phyloP scores from a whole-genome alignment of 768 basidiomycete species.

The Suillus ampliporus region DNA sequence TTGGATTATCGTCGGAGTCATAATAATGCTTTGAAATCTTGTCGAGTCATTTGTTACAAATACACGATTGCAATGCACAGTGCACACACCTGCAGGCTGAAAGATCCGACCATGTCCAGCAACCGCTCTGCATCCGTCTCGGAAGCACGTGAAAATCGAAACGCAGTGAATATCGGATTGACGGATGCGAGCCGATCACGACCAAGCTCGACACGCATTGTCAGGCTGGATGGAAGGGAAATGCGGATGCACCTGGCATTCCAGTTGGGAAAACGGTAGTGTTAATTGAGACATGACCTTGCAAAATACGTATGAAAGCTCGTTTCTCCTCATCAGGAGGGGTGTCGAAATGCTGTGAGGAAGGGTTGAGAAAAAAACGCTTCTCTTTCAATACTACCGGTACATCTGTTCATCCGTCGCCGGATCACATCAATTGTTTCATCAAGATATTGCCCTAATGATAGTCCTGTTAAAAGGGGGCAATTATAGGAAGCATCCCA shows the following conservation, averaged over 20 bases:
- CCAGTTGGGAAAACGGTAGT: conserved; percentile 81
- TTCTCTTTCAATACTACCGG: not conserved
- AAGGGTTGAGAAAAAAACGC: conserved; percentile 4
- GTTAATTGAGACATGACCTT: conserved; percentile 92
- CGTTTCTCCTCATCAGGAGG: conserved; percentile 84
- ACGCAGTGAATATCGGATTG: too few species aligned
- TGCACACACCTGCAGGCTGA: too few species aligned
- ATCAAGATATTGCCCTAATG: conserved; percentile 79
- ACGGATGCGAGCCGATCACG: too few species aligned
- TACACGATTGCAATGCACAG: too few species aligned
- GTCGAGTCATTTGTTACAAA: too few species aligned
- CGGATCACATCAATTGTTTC: conserved; percentile 96
- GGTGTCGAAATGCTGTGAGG: conserved; percentile 79
- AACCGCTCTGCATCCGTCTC: too few species aligned
- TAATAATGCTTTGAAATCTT: too few species aligned
- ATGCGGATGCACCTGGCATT: conserved; percentile 61
- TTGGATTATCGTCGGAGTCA: too few species aligned
- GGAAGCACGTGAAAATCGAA: too few species aligned
- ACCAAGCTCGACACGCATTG: too few species aligned
- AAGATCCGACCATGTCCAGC: too few species aligned
- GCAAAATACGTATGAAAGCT: conserved; percentile 89
- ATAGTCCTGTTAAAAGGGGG: not conserved
- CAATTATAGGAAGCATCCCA: conserved; percentile 25
- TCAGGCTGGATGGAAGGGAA: not conserved
- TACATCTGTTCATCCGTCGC: conserved; percentile 65